Evolutionary conservation across 202 grass and related monocot species (phyloP).

Genomic region (Cymbopogon flexuosus): DNA sequence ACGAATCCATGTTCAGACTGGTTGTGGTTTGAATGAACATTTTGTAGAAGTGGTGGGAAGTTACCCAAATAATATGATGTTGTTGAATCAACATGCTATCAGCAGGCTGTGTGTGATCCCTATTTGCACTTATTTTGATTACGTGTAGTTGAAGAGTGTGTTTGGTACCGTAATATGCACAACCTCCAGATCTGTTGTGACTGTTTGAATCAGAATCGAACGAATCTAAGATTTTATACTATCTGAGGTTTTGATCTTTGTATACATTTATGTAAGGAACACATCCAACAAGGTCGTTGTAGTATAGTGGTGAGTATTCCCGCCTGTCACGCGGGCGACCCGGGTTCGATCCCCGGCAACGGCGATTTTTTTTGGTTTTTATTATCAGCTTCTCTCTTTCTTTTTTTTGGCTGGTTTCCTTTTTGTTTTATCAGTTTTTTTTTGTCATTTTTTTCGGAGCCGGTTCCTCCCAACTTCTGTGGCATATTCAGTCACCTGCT

Average conservation of each 20-base stretch:
- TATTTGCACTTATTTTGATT: not conserved
- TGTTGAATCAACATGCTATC: not conserved
- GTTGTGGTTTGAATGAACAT: constrained; percentile 9
- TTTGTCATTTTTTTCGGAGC: not conserved
- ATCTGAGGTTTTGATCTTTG: not conserved
- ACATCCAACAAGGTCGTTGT: constrained; percentile 38
- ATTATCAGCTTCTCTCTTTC: too few relatives aligned
- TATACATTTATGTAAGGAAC: rapidly evolving
- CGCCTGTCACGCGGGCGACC: constrained; percentile 92
- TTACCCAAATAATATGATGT: constrained; percentile 23
- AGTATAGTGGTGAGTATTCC: constrained; percentile 98
- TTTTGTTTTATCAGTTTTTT: not conserved
- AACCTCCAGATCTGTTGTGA: not conserved
- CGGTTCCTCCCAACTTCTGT: not conserved
- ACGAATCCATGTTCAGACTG: constrained; percentile 13
- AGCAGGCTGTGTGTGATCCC: not conserved
- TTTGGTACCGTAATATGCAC: not conserved
- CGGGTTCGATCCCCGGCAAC: constrained; percentile 94
- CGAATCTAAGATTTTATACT: too few relatives aligned
- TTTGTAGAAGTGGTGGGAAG: constrained; percentile 6
- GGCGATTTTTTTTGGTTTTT: not conserved
- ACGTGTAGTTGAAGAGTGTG: not conserved
- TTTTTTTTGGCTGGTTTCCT: too few relatives aligned
- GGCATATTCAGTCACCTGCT: not conserved
- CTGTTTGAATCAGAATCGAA: too few relatives aligned